Percentiles rank a stretch among this genome's conserved stretches.
These are phyloP conservation scores for Leccinum obscurum DNA, from an alignment of 768 basidiomycete species.

Conservation along the genomic window DNA sequence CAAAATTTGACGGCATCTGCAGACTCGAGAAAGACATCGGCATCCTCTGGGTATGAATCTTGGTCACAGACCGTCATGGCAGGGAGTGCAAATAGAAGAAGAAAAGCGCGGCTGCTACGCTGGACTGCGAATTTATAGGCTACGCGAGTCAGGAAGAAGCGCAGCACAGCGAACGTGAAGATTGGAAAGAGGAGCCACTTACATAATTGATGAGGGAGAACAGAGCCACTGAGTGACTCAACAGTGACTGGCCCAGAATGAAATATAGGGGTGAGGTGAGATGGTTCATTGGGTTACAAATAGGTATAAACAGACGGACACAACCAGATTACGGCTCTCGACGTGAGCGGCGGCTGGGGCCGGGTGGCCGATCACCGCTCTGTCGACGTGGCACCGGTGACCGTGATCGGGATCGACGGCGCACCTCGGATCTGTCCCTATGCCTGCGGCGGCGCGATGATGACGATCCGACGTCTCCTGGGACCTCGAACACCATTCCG, in stretches of 20 bases:
- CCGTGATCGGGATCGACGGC: conserved; percentile 26
- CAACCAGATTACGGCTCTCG: conserved; percentile 8
- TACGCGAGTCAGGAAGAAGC: conserved; percentile 5
- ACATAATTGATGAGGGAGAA: conserved; percentile 18
- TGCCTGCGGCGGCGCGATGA: conserved; percentile 45
- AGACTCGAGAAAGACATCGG: conserved; percentile 56
- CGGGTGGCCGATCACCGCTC: conserved; percentile 31
- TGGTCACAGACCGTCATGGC: conserved; percentile 32
- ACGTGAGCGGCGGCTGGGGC: conserved; percentile 37
- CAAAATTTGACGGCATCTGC: conserved; percentile 48
- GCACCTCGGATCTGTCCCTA: conserved; percentile 37
- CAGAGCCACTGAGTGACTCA: not conserved
- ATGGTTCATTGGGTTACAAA: conserved; percentile 20
- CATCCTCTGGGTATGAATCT: conserved; percentile 46
- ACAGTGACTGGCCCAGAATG: conserved; percentile 10
- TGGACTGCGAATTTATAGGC: conserved; percentile 22
- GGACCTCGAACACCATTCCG: conserved; percentile 85
- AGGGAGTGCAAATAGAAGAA: conserved; percentile 4
- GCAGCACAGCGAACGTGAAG: conserved; percentile 1
- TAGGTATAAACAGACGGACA: conserved; percentile 21
- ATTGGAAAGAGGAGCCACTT: conserved; percentile 11
- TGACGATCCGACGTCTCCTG: conserved; percentile 29
- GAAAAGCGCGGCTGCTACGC: not conserved
- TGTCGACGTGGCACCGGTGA: conserved; percentile 24
- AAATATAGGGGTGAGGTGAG: conserved; percentile 12